phyloP scores from a whole-genome alignment of 345 rosid genomes.

The Dipteronia sinensis region DNA sequence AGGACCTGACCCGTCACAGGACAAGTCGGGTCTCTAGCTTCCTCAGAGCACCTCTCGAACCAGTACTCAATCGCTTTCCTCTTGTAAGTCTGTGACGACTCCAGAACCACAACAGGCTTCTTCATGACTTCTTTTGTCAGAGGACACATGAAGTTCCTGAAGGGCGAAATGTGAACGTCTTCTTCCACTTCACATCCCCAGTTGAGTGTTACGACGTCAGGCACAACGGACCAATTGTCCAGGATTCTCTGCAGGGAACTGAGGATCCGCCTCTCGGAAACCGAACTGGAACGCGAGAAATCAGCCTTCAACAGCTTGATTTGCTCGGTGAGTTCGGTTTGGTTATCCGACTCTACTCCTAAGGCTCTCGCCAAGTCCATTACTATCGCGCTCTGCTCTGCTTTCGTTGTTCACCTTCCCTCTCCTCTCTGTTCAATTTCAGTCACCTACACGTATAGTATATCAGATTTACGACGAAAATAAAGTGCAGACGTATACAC shows the following conservation, averaged over 20 bases:
- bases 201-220: constrained; percentile 14
- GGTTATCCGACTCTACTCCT: constrained; percentile 34
- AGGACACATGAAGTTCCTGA: constrained; percentile 46
- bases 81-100: constrained; percentile 51
- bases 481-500: no score
- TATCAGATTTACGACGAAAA: no score
- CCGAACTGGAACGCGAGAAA: constrained; percentile 20
- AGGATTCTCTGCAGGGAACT: constrained; percentile 33
- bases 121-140: constrained; percentile 50
- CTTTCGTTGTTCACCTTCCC: constrained; percentile 37
- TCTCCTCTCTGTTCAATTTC: constrained; percentile 48
- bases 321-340: constrained; percentile 33
- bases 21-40: constrained; percentile 38
- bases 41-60: constrained; percentile 42
- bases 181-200: constrained; percentile 32
- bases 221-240: constrained; percentile 27
- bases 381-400: constrained; percentile 42
- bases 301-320: constrained; percentile 35
- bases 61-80: constrained; percentile 40
- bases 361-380: constrained; percentile 50
- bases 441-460: constrained; percentile 27
- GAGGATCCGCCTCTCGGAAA: constrained; percentile 29
- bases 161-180: constrained; percentile 37
- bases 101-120: constrained; percentile 45
- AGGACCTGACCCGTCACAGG: constrained; percentile 46